Conservation (phyloP, 495 filamentous ascomycete species). For the Cryomyces minteri region DNA sequence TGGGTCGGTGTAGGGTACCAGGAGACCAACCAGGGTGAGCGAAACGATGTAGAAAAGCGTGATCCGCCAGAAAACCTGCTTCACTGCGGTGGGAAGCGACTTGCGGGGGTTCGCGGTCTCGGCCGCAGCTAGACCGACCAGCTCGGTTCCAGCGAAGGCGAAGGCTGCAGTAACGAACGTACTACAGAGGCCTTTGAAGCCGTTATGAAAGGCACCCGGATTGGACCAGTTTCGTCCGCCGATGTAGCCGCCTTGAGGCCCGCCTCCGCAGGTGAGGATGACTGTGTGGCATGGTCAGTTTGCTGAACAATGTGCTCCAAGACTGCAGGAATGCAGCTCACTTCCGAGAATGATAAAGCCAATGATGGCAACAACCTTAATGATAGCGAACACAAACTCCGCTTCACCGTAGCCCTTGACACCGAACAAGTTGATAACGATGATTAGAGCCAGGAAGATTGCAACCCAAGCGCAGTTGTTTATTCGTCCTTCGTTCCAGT, state of each 20-base stretch:
- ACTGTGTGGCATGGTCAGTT: not conserved
- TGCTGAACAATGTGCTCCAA: not conserved
- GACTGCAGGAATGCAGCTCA: not conserved
- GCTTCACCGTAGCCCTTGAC: slow-evolving; percentile 23
- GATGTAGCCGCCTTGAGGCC: slow-evolving; percentile 56
- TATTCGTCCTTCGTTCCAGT: slow-evolving; percentile 47
- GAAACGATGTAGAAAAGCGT: slow-evolving; percentile 24
- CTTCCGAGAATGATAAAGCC: slow-evolving; percentile 21
- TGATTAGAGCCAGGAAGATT: slow-evolving; percentile 17
- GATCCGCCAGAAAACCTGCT: slow-evolving; percentile 31
- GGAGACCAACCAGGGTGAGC: slow-evolving; percentile 17
- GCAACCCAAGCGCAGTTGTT: slow-evolving; percentile 70
- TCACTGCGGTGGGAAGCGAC: slow-evolving; percentile 24
- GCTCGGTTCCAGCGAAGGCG: slow-evolving; percentile 43
- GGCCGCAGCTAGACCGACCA: slow-evolving; percentile 28
- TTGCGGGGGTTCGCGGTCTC: slow-evolving; percentile 27
- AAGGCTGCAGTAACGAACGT: slow-evolving; percentile 53
- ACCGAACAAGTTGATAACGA: slow-evolving; percentile 22
- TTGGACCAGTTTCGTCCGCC: slow-evolving; percentile 50
- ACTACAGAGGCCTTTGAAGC: slow-evolving; percentile 45
- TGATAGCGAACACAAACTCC: slow-evolving; percentile 22
- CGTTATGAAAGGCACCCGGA: slow-evolving; percentile 43
- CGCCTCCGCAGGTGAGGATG: slow-evolving; percentile 36
- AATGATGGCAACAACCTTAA: slow-evolving; percentile 64
- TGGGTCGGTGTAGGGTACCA: slow-evolving; percentile 15